Evolutionary conservation across 2,329 filamentous ascomycete species (phyloP).

Genomic region (Thielaviopsis ethacetica): DNA sequence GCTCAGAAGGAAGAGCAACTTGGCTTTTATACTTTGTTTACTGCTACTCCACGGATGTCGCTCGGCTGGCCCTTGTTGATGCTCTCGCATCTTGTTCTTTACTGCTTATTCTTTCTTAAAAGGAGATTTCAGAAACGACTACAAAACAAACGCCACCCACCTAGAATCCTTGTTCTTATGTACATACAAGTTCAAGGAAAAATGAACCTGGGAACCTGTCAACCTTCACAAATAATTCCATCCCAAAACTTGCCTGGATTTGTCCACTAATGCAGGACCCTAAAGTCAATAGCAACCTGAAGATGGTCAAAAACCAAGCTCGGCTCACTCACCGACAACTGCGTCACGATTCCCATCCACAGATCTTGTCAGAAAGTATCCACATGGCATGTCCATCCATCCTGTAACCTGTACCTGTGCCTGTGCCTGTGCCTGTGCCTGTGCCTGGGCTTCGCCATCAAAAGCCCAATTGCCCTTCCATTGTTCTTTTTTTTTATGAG

Average conservation of each 20-base stretch:
- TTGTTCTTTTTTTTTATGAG: not conserved
- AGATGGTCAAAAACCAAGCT: not conserved
- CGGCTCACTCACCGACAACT: not conserved
- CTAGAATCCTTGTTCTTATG: no score
- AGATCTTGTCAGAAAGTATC: not conserved
- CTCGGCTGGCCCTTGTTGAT: not conserved
- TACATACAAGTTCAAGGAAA: not conserved
- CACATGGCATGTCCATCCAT: not conserved
- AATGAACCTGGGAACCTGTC: no score
- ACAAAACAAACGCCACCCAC: no score
- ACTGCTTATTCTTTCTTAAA: not conserved
- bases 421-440: no score
- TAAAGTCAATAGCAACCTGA: not conserved
- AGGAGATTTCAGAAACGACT: not conserved
- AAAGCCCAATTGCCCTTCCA: no score
- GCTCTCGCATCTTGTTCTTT: not conserved
- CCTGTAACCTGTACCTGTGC: no score
- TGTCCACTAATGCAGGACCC: not conserved
- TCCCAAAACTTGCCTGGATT: not conserved
- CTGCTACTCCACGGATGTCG: not conserved
- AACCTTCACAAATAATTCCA: no score
- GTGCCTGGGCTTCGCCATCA: no score
- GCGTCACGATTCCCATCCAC: not conserved
- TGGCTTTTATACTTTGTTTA: not conserved
- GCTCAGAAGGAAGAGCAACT: not conserved